A percentile compares a stretch with the other conserved stretches of the same genome.
Conservation (phyloP, 2,329 filamentous ascomycete species). For the Proliferodiscus dingleyae region DNA sequence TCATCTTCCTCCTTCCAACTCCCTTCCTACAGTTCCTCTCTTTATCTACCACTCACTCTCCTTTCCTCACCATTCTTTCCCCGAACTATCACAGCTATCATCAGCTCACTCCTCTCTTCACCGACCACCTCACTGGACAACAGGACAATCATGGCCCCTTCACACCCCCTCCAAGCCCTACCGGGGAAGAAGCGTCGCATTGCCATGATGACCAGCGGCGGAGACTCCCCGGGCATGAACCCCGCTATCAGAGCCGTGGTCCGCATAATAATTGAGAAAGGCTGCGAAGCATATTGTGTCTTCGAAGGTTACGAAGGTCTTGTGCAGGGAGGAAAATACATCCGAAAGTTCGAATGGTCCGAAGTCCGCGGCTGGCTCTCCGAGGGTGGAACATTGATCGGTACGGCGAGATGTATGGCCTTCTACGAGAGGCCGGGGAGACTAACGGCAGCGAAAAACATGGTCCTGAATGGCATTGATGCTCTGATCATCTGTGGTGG, state of each 20-base stretch:
- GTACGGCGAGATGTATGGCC: constrained; percentile 85
- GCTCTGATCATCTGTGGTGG: constrained; percentile 95
- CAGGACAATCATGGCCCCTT: constrained; percentile 20
- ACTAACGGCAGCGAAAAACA: constrained; percentile 83
- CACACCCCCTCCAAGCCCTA: constrained; percentile 23
- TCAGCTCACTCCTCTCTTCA: not conserved
- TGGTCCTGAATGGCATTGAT: constrained; percentile 89
- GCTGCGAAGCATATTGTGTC: constrained; percentile 73
- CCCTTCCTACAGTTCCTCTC: too few relatives aligned
- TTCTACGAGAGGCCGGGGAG: constrained; percentile 88
- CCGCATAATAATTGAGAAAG: constrained; percentile 81
- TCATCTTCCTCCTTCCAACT: not conserved
- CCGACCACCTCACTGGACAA: constrained; percentile 4
- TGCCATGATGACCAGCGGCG: constrained; percentile 68
- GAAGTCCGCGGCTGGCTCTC: constrained; percentile 93
- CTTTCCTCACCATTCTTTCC: constrained; percentile 1
- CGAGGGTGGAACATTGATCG: constrained; percentile 92
- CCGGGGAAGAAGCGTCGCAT: constrained; percentile 40
- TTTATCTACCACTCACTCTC: not conserved
- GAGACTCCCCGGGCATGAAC: constrained; percentile 73
- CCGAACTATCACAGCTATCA: too few relatives aligned
- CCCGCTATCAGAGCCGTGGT: constrained; percentile 72
- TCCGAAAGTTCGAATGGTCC: constrained; percentile 83
- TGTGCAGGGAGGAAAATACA: constrained; percentile 82
- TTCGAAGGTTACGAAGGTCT: constrained; percentile 97